Conservation (phyloP, 306 rosid species). For the Mimosa pudica region DNA sequence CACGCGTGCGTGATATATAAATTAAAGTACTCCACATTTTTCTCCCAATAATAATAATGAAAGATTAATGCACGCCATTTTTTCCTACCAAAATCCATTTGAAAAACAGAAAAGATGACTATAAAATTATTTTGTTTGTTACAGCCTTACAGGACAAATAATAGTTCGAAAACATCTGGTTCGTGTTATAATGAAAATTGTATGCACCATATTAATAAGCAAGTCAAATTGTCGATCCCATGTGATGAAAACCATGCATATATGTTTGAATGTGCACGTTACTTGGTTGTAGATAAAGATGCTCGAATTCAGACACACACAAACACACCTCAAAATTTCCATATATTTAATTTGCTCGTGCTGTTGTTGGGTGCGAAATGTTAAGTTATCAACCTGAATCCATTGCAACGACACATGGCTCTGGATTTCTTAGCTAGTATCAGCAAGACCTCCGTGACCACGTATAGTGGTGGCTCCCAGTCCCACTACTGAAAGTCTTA, state of each 20-base stretch:
- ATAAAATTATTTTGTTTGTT: too few species aligned
- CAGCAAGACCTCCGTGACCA: not conserved
- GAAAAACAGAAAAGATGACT: too few species aligned
- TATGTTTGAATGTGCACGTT: constrained; percentile 10
- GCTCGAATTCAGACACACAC: too few species aligned
- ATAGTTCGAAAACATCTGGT: not conserved
- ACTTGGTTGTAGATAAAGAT: constrained; percentile 10
- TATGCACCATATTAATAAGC: not conserved
- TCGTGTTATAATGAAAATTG: not conserved
- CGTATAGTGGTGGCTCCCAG: constrained; percentile 29
- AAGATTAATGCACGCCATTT: too few species aligned
- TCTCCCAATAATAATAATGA: too few species aligned
- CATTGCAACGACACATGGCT: not conserved
- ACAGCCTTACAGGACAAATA: not conserved
- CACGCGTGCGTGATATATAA: too few species aligned
- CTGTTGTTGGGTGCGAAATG: not conserved
- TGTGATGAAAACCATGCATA: not conserved
- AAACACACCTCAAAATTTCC: too few species aligned
- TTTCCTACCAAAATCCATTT: too few species aligned
- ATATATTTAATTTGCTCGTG: not conserved
- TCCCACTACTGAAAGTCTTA: constrained; percentile 3
- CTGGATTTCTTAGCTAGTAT: not conserved
- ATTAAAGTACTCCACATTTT: too few species aligned
- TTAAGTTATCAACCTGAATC: not conserved
- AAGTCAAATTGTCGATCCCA: not conserved